Conservation (phyloP, 352 stramenopile genomes). For the Halophytophthora polymorphica region DNA sequence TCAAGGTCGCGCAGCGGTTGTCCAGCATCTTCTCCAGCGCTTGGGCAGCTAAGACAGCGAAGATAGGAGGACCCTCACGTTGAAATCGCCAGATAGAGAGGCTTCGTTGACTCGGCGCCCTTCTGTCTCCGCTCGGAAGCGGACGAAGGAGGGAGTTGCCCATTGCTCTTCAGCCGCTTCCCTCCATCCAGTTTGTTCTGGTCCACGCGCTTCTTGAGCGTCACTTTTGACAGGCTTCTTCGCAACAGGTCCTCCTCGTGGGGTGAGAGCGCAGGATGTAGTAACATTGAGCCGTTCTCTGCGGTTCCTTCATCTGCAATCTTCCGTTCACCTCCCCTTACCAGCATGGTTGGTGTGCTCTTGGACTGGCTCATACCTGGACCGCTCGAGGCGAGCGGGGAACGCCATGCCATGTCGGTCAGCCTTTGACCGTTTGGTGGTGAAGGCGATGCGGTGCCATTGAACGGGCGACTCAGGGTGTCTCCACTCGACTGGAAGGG, state of each 20-base stretch:
- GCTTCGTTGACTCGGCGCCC: conserved; percentile 10
- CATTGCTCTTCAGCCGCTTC: conserved; percentile 22
- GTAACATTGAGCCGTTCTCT: conserved; percentile 1
- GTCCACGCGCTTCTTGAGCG: conserved; percentile 48
- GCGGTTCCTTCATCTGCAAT: background rate
- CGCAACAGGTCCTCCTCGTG: conserved; percentile 49
- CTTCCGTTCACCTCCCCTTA: conserved; percentile 3
- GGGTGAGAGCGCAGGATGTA: conserved; percentile 9
- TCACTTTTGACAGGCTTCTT: conserved; percentile 59
- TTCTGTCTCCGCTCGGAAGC: conserved; percentile 7
- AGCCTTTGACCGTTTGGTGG: no score
- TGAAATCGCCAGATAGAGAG: conserved; percentile 59
- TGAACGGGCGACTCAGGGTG: no score
- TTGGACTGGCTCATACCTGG: background rate
- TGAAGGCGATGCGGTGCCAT: no score
- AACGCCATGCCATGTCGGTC: no score
- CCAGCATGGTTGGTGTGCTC: conserved; percentile 10
- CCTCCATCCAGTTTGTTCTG: conserved; percentile 28
- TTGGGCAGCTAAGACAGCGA: conserved; percentile 13
- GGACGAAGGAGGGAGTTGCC: conserved; percentile 5
- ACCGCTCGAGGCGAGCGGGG: background rate
- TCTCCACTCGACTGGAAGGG: no score
- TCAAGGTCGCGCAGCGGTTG: conserved; percentile 49
- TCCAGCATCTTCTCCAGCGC: conserved; percentile 43
- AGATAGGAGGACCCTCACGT: conserved; percentile 24